Conservation (phyloP, 306 rosid genomes). For the Leucaena leucocephala region DNA sequence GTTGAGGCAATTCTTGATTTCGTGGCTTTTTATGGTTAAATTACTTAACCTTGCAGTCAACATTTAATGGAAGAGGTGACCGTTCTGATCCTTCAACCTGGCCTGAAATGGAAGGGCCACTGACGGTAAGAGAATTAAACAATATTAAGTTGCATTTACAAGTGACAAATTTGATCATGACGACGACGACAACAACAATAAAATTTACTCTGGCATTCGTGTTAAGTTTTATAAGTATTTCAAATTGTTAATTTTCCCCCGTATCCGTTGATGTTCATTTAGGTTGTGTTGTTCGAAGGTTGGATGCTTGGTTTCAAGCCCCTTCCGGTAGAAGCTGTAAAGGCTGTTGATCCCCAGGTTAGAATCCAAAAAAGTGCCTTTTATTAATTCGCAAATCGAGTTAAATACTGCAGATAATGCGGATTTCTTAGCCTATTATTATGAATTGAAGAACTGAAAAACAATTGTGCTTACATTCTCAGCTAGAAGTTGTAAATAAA, state of each 20-base stretch:
- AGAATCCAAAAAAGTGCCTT: conserved; percentile 23
- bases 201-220: background rate
- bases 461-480: conserved; percentile 36
- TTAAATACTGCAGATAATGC: conserved; percentile 11
- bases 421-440: conserved; percentile 16
- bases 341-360: conserved; percentile 85
- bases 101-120: conserved; percentile 91
- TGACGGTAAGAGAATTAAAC: conserved; percentile 55
- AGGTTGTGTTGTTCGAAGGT: conserved; percentile 92
- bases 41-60: conserved; percentile 61
- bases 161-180: background rate
- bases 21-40: conserved; percentile 35
- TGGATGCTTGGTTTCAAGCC: conserved; percentile 99
- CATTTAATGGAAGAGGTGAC: conserved; percentile 87
- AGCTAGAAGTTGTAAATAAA: conserved; percentile 78
- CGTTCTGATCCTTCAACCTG: conserved; percentile 82
- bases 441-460: conserved; percentile 10
- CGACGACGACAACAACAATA: background rate
- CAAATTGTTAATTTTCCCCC: background rate
- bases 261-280: conserved; percentile 34
- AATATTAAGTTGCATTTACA: conserved; percentile 16
- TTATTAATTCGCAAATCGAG: background rate
- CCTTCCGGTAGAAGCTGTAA: conserved; percentile 67
- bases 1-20: conserved; percentile 17
- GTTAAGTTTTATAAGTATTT: background rate